Base-by-base conservation (phyloP, 1,284 basidiomycete genomes). In the Malassezia equina region DNA sequence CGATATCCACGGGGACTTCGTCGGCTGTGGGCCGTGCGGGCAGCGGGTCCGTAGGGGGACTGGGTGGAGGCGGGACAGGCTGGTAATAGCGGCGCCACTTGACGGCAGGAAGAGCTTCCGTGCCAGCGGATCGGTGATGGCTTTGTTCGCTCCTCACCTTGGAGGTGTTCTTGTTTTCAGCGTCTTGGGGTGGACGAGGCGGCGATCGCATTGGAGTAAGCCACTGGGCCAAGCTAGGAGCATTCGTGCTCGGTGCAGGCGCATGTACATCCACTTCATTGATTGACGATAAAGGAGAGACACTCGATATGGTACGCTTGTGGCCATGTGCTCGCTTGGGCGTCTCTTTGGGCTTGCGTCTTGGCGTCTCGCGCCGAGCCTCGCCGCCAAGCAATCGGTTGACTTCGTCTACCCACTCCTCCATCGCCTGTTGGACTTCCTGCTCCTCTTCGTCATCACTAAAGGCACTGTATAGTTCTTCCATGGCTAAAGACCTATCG, bases 361-460 rank as follows among this genome's bases (percentile, higher is more conserved):
- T 29, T 5, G 44, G 24, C 28, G n/a, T 7, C 11, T 32, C 19
- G 6, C 33, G 27, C 15, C 42, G 43, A 4, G 48, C 19, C 7
- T 33, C 29, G 19, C 54, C 55, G 9, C 55, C 49, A 13, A 57
- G 45, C 15, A 57, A 33, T 3, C 32, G 29, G 21, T 52, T 42
- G 11, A 57, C 50, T 39, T 57, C 55, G 36, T 40, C 44, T 5
- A 57, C 44, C 55, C 55, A 57, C 13, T 52, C 55, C n/a, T 52
- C 50, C 48, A 56, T 47, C 9, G 48, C 54, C 15, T 25, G 42
- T 17, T 47, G 42, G 9, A 49, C 44, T 2, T 42, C 28, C 7
- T 2, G 2, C 9, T 43, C 42, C 7, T 57, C 55, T 34, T 57
- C 55, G 24, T 57, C 55, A 44, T 57, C 55, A n/a, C 55, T 57